Evolutionary conservation across 2,329 filamentous ascomycete species (phyloP), one percentile per base, ranked within the genome.

Genomic region (Scedosporium dehoogii): DNA sequence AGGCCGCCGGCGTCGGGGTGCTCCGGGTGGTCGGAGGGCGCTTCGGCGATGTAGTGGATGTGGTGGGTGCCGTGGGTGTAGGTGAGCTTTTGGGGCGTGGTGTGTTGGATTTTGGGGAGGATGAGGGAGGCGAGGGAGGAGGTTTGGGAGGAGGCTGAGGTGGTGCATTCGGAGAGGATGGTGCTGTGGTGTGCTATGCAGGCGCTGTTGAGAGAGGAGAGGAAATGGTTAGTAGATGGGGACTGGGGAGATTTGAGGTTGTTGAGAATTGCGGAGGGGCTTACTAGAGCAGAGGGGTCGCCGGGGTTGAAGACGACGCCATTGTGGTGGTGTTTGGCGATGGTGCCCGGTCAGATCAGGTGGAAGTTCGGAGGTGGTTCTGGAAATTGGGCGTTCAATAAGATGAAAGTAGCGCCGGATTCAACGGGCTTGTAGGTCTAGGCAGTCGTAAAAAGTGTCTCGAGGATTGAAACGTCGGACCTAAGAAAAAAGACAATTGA

Each of bases 121-220:
- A 99, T 92, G 69, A 97, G 81, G 55, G 92, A 94, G 68, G 93
- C 91, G 69, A 97, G 89, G 12, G 89, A 92, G 4, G 91, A 92
- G 63, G 91, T 90, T 68, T 91, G 86, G 51, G 88, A 91, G 9
- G 89, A 87, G 65, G 92, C 89, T 1, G 91, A 91, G 41, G 91
- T 87, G 58, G 91, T 96, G 79, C 96, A 93, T 78, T 99, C 94
- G 70, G 90, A 80, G 65, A 99, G 87, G 76, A 99, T 96, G 56
- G 92, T 97, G 62, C 86, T 90, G 71, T 94, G 88, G 78, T 97
- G 87, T 59, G 94, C 92, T 75, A 99, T 94, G 79, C 94, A 97
- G 68, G 91, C 88, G 78, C 92, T 96, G 70, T 25, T 33, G 9
- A 56, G 21, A 10, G 65, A 27, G 6, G 59, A 29, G 23, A 29